phyloP scores from a whole-genome alignment of 352 stramenopile genomes.

The Halophytophthora polymorphica region DNA sequence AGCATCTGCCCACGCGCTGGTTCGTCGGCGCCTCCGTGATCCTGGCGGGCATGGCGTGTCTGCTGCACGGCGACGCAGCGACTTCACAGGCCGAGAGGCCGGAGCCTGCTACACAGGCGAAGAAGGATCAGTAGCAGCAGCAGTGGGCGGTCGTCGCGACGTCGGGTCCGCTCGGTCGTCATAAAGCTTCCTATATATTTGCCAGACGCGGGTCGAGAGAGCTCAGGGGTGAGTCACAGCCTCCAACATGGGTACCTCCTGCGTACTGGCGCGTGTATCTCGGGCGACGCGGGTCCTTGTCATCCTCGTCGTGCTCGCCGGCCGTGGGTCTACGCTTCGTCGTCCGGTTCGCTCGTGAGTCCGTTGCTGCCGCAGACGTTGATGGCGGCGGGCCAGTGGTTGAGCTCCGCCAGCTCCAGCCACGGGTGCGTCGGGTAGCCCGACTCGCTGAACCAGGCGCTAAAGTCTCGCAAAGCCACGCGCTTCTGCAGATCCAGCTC shows the following conservation, averaged over 20 bases:
- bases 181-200: slow-evolving; percentile 1
- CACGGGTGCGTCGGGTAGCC: slow-evolving; percentile 70
- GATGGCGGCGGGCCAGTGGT: slow-evolving; percentile 76
- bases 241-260: too few relatives aligned
- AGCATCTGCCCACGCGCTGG: slow-evolving; percentile 68
- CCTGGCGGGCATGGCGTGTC: slow-evolving; percentile 56
- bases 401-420: slow-evolving; percentile 74
- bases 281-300: too few relatives aligned
- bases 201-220: neutral
- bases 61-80: slow-evolving; percentile 60
- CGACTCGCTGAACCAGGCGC: slow-evolving; percentile 68
- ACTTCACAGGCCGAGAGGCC: neutral
- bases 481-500: slow-evolving; percentile 33
- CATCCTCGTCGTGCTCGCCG: too few relatives aligned
- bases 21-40: slow-evolving; percentile 75
- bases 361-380: slow-evolving; percentile 58
- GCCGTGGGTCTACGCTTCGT: slow-evolving; percentile 7
- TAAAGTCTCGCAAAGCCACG: slow-evolving; percentile 66
- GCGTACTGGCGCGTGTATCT: too few relatives aligned
- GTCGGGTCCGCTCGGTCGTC: neutral
- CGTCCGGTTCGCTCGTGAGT: slow-evolving; percentile 24
- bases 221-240: neutral
- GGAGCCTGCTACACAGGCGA: slow-evolving; percentile 4
- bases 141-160: too few relatives aligned
- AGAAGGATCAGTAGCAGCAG: slow-evolving; percentile 20